Percentiles rank a stretch among this genome's conserved stretches.
Conservation (phyloP, 1,284 basidiomycete genomes). For the Malassezia cuniculi region DNA sequence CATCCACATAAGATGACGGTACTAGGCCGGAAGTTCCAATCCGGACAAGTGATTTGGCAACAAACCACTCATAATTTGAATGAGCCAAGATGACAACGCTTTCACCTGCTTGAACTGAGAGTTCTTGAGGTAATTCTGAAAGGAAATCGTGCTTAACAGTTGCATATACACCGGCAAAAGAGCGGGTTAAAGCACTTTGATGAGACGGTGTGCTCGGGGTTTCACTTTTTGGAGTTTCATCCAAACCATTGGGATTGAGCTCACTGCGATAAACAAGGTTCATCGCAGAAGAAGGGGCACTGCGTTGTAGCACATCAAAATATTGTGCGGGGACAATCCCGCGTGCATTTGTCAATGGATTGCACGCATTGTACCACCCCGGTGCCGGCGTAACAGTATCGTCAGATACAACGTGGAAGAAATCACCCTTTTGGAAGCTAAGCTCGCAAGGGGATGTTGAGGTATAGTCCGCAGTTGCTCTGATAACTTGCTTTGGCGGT, state of each 20-base stretch:
- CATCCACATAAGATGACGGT: slow-evolving; percentile 88
- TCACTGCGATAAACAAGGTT: slow-evolving; percentile 6
- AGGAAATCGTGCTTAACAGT: slow-evolving; percentile 87
- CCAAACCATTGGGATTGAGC: slow-evolving; percentile 30
- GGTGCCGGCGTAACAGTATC: slow-evolving; percentile 45
- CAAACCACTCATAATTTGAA: slow-evolving; percentile 49
- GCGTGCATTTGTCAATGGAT: slow-evolving; percentile 77
- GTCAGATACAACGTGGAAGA: slow-evolving; percentile 85
- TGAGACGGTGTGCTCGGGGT: too few species aligned
- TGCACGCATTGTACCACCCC: slow-evolving; percentile 48
- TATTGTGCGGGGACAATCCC: slow-evolving; percentile 80
- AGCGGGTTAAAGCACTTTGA: too few species aligned
- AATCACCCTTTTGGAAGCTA: slow-evolving; percentile 84
- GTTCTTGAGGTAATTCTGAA: slow-evolving; percentile 88
- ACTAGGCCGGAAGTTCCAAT: slow-evolving; percentile 91
- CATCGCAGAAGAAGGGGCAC: slow-evolving; percentile 19
- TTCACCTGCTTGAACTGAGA: slow-evolving; percentile 86
- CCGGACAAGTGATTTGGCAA: slow-evolving; percentile 76
- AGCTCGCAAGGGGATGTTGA: slow-evolving; percentile 72
- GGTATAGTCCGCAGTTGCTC: slow-evolving; percentile 60
- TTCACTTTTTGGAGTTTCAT: background rate
- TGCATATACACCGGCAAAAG: too few species aligned
- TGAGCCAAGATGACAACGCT: slow-evolving; percentile 57
- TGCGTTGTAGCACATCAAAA: slow-evolving; percentile 51
- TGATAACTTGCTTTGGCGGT: slow-evolving; percentile 90